Base-by-base conservation (phyloP, 768 basidiomycete genomes). In the Leccinum uliginosum region DNA sequence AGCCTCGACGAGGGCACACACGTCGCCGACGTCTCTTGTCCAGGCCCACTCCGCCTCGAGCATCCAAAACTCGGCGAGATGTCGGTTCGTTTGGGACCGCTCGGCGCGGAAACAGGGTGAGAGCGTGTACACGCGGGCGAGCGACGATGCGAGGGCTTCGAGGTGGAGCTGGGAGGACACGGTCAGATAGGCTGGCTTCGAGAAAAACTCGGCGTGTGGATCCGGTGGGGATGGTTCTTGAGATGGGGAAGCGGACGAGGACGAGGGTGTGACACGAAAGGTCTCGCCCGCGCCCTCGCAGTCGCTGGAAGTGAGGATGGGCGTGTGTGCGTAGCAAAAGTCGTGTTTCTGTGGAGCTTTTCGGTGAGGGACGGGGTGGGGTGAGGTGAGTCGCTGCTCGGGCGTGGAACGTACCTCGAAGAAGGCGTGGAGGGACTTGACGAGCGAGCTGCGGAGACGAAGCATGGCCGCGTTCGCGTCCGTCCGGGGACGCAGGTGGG, bases 21-120 rank as follows among this genome's bases (percentile, higher is more conserved):
- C 70, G 43, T 79, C 76, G 3, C 75, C 74, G 4, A 87, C 68
- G 8, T 69, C 68, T 23, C 64, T 62, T 21, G 76, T 74, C 66
- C 85, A 89, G 0, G 85, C 85, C 81, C 92, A 87, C 68, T 99
- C 97, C 0, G 91, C 95, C 74, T 99, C 97, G 53, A 98, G 83
- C 97, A 99, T 99, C 90, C 93, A 98, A 72, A 99, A 99, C 71
- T 99, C 97, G 51, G 92, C 85, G 12, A 99, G 81, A 68, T 99
- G 97, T n/a, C 96, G 80, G 30, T 83, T 83, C 2, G 96, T 98
- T 62, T 87, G 80, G 3, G 87, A 90, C 6, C 84, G 84, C 68
- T 99, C 97, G 21, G 97, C 96, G 15, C 97, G 88, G 74, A 99
- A 99, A 61, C 89, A 89, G 0, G 97, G 95, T 0, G 91, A 87